A percentile compares a stretch with the other conserved stretches of the same genome.
These are phyloP conservation scores for Talaromyces atroroseus DNA, from an alignment of 2,329 filamentous ascomycete genomes.

Conservation along the genomic window DNA sequence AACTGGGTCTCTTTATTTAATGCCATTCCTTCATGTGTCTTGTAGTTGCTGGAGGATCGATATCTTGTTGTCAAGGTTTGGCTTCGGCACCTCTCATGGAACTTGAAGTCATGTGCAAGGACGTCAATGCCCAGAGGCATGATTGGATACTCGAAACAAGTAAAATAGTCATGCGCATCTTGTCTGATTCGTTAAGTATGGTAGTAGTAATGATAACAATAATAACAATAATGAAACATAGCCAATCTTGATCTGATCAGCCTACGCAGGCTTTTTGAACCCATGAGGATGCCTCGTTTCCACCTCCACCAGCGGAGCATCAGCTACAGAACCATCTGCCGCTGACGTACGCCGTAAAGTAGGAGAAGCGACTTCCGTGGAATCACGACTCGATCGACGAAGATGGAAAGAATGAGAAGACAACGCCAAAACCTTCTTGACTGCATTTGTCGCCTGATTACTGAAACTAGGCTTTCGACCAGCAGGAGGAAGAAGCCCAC, in stretches of 20 bases:
- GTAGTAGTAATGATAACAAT: background rate
- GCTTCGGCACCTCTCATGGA: no score
- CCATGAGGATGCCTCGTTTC: background rate
- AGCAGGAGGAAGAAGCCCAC: background rate
- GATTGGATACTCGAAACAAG: background rate
- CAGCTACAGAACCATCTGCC: background rate
- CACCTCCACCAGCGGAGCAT: background rate
- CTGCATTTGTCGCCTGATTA: constrained; percentile 30
- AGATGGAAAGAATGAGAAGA: constrained; percentile 32
- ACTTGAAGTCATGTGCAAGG: no score
- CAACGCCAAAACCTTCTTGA: constrained; percentile 38
- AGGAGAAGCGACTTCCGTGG: background rate
- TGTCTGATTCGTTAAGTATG: background rate
- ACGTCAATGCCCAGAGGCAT: background rate
- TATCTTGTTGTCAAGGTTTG: background rate
- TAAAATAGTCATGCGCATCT: background rate
- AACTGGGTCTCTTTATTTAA: no score
- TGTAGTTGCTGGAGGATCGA: background rate
- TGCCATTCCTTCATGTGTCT: no score
- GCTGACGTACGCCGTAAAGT: background rate
- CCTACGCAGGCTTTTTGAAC: background rate
- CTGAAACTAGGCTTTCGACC: constrained; percentile 10
- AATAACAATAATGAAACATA: background rate
- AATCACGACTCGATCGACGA: constrained; percentile 25
- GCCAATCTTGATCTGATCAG: background rate